Evolutionary conservation across 805 yeast genomes (phyloP).

Genomic region (Nematodospora valgi): DNA sequence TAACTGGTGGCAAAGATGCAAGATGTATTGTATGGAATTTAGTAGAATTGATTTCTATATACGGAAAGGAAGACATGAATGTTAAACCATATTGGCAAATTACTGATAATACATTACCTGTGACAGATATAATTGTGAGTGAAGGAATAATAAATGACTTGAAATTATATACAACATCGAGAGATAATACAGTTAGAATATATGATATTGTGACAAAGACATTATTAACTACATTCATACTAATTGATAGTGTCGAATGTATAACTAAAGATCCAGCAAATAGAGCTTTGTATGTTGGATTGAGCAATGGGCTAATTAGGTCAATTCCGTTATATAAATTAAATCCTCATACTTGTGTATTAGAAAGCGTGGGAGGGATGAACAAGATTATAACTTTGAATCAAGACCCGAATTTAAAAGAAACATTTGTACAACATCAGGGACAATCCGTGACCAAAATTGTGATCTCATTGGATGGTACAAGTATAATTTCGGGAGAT

Average conservation of each 20-base stretch:
- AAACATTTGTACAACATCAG: slow-evolving; percentile 52
- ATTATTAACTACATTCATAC: slow-evolving; percentile 68
- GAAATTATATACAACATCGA: slow-evolving; percentile 64
- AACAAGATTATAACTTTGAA: slow-evolving; percentile 50
- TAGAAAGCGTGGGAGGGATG: slow-evolving; percentile 62
- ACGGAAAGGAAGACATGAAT: slow-evolving; percentile 23
- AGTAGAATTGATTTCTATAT: slow-evolving; percentile 49
- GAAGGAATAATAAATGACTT: slow-evolving; percentile 57
- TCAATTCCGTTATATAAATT: slow-evolving; percentile 48
- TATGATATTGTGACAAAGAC: slow-evolving; percentile 50
- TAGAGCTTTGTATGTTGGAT: slow-evolving; percentile 69
- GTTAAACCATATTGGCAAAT: slow-evolving; percentile 57
- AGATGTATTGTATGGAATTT: slow-evolving; percentile 73
- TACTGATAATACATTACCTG: slow-evolving; percentile 58
- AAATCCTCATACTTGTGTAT: slow-evolving; percentile 33
- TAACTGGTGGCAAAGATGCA: slow-evolving; percentile 80
- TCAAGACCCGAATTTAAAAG: slow-evolving; percentile 45
- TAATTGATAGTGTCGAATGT: slow-evolving; percentile 53
- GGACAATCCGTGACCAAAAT: slow-evolving; percentile 46
- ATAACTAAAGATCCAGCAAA: slow-evolving; percentile 75
- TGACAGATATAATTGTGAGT: slow-evolving; percentile 45
- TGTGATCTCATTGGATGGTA: slow-evolving; percentile 69
- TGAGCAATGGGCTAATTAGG: slow-evolving; percentile 58
- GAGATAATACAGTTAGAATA: slow-evolving; percentile 71
- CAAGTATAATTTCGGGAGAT: slow-evolving; percentile 71